Base-by-base conservation (phyloP, 1,284 basidiomycete genomes). In the Gymnopus androsaceus region DNA sequence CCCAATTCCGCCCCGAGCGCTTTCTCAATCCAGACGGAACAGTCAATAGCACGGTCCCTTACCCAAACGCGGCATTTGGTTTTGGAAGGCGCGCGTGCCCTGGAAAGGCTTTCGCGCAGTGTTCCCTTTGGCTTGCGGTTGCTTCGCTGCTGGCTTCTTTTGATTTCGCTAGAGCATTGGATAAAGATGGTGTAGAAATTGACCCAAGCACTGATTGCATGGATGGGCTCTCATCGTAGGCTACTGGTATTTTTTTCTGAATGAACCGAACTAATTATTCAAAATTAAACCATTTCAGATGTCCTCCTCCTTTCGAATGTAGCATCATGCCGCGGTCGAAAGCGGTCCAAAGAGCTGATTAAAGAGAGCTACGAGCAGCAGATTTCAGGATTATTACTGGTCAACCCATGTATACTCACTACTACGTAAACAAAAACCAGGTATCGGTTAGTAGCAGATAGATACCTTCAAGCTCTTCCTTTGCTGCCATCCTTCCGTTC, bases 81-180 rank as follows among this genome's bases (percentile, higher is more conserved):
- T 69, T 64, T 56, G 67, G 67, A 6, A 55, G 68, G 57, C 63
- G 69, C 33, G 62, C 67, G 38, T 70, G 69, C 46, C 63, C 69
- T 12, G 68, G 70, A 19, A 57, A 62, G 44, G 50, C 66, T 41
- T 46, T 70, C 12, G 68, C 69, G 1, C 45, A 57, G 15, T 57
- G 52, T 1, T 60, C 66, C 19, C 47, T 68, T 12, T 71, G 63
- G 62, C 63, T 70, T 34, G 61, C 62, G 3, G 61, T 67, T 9
- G 66, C 64, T 2, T 66, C 64, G 1, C 50, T 68, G 1, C 54
- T 71, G 19, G 57, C 66, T 0, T 57, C 56, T 1, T 66, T 70
- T 55, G 38, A 56, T 45, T 44, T 61, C 11, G n/a, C 33, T 3
- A 41, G 14, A 17, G 17, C 49, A 2, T 23, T 48, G 23, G 27